These are phyloP conservation scores for Podosphaera aphanis DNA, from an alignment of 2,329 filamentous ascomycete genomes.

Conservation along the genomic window DNA sequence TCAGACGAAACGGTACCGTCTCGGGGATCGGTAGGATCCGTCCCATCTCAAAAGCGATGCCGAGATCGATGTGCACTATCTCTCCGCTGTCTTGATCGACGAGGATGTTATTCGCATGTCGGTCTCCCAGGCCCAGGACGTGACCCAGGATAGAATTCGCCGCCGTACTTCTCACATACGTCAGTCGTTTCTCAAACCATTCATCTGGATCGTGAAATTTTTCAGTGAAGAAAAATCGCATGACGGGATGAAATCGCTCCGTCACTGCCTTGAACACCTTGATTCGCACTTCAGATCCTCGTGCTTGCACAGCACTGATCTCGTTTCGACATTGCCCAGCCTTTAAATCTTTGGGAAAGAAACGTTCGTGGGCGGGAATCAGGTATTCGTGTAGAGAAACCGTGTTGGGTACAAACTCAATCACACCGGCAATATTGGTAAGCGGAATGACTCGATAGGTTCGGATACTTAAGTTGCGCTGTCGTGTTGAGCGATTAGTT, in stretches of 20 bases:
- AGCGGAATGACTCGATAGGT: conserved; percentile 94
- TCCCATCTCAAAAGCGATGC: conserved; percentile 90
- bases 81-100: conserved; percentile 77
- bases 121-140: conserved; percentile 75
- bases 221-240: conserved; percentile 95
- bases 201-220: conserved; percentile 82
- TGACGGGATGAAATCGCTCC: conserved; percentile 69
- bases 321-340: conserved; percentile 53
- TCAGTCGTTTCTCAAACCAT: conserved; percentile 75
- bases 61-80: conserved; percentile 89
- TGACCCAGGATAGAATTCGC: conserved; percentile 90
- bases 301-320: conserved; percentile 49
- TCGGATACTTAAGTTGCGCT: conserved; percentile 70
- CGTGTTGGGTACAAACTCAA: conserved; percentile 91
- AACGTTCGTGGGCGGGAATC: conserved; percentile 69
- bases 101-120: conserved; percentile 91
- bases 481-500: conserved; percentile 64
- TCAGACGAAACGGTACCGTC: conserved; percentile 83
- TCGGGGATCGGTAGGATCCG: conserved; percentile 88
- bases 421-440: conserved; percentile 64
- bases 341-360: conserved; percentile 67
- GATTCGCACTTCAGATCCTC: conserved; percentile 46
- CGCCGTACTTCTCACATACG: conserved; percentile 81
- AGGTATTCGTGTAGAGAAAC: conserved; percentile 80
- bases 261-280: conserved; percentile 55